phyloP scores from a whole-genome alignment of 179 eudicot species.

The Carnegiea gigantea region DNA sequence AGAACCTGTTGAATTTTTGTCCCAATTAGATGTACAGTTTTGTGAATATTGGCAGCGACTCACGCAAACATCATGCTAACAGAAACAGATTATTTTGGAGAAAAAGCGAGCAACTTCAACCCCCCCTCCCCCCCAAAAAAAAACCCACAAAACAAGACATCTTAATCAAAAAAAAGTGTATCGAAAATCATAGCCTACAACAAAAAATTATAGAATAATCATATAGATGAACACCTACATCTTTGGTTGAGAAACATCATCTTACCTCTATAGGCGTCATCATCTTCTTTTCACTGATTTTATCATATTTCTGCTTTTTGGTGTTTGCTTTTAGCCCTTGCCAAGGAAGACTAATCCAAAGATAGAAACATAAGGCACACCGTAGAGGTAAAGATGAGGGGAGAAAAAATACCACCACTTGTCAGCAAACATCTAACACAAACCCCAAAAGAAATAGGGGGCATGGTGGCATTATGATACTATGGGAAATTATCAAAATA shows the following conservation, averaged over 20 bases:
- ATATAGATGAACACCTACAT: background rate
- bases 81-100: background rate
- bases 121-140: background rate
- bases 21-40: slow-evolving; percentile 17
- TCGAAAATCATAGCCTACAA: background rate
- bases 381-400: background rate
- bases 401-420: background rate
- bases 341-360: slow-evolving; percentile 80
- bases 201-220: background rate
- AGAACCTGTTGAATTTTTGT: slow-evolving; percentile 52
- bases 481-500: background rate
- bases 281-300: slow-evolving; percentile 94
- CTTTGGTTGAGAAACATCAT: background rate
- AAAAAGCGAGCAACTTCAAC: background rate
- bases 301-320: slow-evolving; percentile 96
- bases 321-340: slow-evolving; percentile 88
- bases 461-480: background rate
- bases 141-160: background rate
- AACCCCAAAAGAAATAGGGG: background rate
- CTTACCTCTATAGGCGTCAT: slow-evolving; percentile 85
- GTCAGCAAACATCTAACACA: background rate
- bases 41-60: background rate
- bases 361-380: slow-evolving; percentile 15
- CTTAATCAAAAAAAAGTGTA: background rate
- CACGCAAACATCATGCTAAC: background rate